Evolutionary conservation across 2,329 filamentous ascomycete genomes (phyloP), one percentile per base, ranked within the genome.

Genomic region (Colletotrichum sp.): DNA sequence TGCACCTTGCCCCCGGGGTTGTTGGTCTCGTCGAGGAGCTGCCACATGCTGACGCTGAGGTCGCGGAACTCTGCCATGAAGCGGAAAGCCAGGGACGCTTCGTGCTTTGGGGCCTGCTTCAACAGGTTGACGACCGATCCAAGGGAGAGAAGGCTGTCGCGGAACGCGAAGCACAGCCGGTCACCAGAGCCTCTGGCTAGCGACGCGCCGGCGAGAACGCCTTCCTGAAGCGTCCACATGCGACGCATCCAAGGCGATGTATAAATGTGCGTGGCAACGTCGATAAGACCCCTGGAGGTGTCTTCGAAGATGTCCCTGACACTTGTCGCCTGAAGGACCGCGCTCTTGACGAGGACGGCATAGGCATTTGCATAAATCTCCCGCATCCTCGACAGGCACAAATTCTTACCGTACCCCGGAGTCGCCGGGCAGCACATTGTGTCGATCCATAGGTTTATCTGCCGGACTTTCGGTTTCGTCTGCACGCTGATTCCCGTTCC

Each of bases 201-300:
- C 1, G 48, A 66, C 13, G 67, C 39, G 3, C 72, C 68, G 15
- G 72, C 68, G 5, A 75, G 60, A 13, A 75, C 68, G n/a, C 68
- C 72, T n/a, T 75, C 72, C 32, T 75, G 68, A 8, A 75, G 48
- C 12, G 72, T 75, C 72, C 72, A 75, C 72, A 75, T 75, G 15
- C 72, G 60, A 9, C 72, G 67, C 72, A 75, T 75, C 48, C 68
- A 75, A 1, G 72, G 72, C 10, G 72, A 75, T 0, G 69, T 68
- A 7, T 65, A 71, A 6, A 75, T 22, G 28, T 63, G 24, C 10
- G 72, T 48, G 32, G 72, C 72, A 10, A 66, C 36, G 12, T 75
- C 68, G 22, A 72, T 55, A 1, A 75, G 32, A 10, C 72, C 72
- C 12, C 34, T 62, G 55, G 65, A 62, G 1, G 65, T 62, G 4